These are phyloP conservation scores for Calonectria henricotiae DNA, from an alignment of 2,329 filamentous ascomycete genomes.

Conservation along the genomic window DNA sequence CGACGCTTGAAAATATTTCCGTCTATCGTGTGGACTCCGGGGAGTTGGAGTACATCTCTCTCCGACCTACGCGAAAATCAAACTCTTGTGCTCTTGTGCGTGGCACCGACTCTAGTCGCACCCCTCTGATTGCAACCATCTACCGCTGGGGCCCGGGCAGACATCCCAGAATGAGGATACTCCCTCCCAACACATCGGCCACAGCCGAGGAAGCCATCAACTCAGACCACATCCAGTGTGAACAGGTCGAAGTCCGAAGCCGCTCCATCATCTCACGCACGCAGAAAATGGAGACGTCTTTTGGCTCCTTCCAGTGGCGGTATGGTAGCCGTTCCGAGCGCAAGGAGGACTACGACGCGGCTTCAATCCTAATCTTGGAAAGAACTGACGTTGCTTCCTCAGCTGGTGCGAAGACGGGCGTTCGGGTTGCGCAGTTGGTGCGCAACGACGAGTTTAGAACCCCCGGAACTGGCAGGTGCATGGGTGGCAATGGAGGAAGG, in stretches of 20 bases:
- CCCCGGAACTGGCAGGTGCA: slow-evolving; percentile 38
- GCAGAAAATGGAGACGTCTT: slow-evolving; percentile 45
- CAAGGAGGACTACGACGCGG: slow-evolving; percentile 34
- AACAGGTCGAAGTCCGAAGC: slow-evolving; percentile 41
- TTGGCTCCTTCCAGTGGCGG: slow-evolving; percentile 46
- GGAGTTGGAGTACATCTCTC: slow-evolving; percentile 41
- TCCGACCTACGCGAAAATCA: slow-evolving; percentile 44
- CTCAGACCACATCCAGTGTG: slow-evolving; percentile 20
- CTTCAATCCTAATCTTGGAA: slow-evolving; percentile 45
- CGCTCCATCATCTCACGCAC: slow-evolving; percentile 42
- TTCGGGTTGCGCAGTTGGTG: slow-evolving; percentile 43
- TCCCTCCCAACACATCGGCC: slow-evolving; percentile 20
- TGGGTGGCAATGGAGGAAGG: slow-evolving; percentile 48
- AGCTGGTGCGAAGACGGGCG: slow-evolving; percentile 16
- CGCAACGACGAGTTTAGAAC: slow-evolving; percentile 47
- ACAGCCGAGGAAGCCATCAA: slow-evolving; percentile 45
- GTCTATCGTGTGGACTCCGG: slow-evolving; percentile 16
- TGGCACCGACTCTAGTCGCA: slow-evolving; percentile 25
- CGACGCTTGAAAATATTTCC: slow-evolving; percentile 23
- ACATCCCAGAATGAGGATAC: slow-evolving; percentile 42
- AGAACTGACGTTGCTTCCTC: slow-evolving; percentile 27
- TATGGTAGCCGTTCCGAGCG: slow-evolving; percentile 41
- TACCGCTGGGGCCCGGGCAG: slow-evolving; percentile 47
- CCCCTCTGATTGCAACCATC: slow-evolving; percentile 46
- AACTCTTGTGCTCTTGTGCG: slow-evolving; percentile 49